Evolutionary conservation across 2,329 filamentous ascomycete species (phyloP), one percentile per base, ranked within the genome.

Genomic region (Penicillium sclerotigenum): DNA sequence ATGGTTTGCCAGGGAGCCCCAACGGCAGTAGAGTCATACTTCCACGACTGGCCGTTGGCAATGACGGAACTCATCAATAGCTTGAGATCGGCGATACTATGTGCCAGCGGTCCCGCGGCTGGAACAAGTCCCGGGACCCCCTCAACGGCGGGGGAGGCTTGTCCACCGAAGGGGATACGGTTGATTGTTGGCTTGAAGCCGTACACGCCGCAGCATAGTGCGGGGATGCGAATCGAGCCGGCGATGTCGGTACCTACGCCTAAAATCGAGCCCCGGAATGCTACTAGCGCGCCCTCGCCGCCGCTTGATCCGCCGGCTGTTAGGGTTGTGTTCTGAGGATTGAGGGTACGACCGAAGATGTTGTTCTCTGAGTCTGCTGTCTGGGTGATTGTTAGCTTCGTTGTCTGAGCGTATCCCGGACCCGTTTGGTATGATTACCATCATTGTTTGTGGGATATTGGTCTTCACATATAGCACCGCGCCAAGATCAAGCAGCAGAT

Each of bases 1-100:
- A 73, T 56, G 0, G 51, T 55, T 22, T 75, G 71, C 82, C 82
- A 85, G 0, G 80, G 79, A 0, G 77, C 67, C 10, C 74, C 72
- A 0, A 78, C 50, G 0, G 72, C 75, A 0, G 71, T 69, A 0
- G 71, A 65, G 36, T 84, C 81, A 26, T 78, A 73, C 3, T 62
- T 61, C 78, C 79, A 82, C 0, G 80, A 76, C 0, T 75, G 61
- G 1, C 71, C 68, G 2, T 67, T 59, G 1, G 47, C 55, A 0
- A 79, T 56, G 0, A 82, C 69, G 0, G 71, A 68, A 4, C 71
- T 72, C 68, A 83, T 71, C 28, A 70, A 62, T 0, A 70, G 51
- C 29, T 62, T 56, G 14, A 69, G 22, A 40, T 70, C 68, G 0
- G 47, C 36, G 24, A 65, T 47, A 22, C 57, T 56, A 13, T 62